Evolutionary conservation across 176 grass and related monocot species (phyloP).

Genomic region (Calamus simplicifolius): DNA sequence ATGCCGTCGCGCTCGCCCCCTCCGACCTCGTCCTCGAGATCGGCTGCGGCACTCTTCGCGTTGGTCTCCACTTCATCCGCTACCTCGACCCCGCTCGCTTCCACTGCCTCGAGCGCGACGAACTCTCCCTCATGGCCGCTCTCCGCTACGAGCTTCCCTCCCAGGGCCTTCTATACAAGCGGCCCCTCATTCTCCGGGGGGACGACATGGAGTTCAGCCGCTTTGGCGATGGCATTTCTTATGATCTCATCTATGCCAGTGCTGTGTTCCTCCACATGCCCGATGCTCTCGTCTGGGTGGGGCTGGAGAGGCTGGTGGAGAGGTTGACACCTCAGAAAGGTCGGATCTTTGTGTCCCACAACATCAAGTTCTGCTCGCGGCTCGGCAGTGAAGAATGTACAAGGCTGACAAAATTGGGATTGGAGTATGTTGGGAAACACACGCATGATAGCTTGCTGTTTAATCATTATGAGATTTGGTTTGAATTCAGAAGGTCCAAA

Average conservation of each 20-base stretch:
- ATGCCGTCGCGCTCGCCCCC: constrained; percentile 33
- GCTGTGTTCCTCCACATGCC: constrained; percentile 80
- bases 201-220: constrained; percentile 82
- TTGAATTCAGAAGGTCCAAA: constrained; percentile 63
- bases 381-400: constrained; percentile 63
- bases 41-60: constrained; percentile 86
- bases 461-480: constrained; percentile 96
- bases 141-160: constrained; percentile 71
- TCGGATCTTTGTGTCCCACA: constrained; percentile 84
- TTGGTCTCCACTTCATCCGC: constrained; percentile 82
- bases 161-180: constrained; percentile 69
- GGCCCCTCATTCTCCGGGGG: constrained; percentile 67
- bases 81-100: constrained; percentile 61
- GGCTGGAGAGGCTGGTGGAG: constrained; percentile 56
- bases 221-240: constrained; percentile 60
- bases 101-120: constrained; percentile 88
- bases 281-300: constrained; percentile 76
- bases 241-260: constrained; percentile 92
- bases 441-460: constrained; percentile 95
- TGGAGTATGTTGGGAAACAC: constrained; percentile 64
- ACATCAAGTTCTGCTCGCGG: constrained; percentile 85
- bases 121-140: constrained; percentile 77
- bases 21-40: constrained; percentile 70
- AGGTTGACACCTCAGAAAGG: constrained; percentile 66
- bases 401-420: constrained; percentile 50